Percentiles rank a stretch among this genome's conserved stretches.
phyloP scores from a whole-genome alignment of 169 alveolate species.

The Hammondia hammondi region DNA sequence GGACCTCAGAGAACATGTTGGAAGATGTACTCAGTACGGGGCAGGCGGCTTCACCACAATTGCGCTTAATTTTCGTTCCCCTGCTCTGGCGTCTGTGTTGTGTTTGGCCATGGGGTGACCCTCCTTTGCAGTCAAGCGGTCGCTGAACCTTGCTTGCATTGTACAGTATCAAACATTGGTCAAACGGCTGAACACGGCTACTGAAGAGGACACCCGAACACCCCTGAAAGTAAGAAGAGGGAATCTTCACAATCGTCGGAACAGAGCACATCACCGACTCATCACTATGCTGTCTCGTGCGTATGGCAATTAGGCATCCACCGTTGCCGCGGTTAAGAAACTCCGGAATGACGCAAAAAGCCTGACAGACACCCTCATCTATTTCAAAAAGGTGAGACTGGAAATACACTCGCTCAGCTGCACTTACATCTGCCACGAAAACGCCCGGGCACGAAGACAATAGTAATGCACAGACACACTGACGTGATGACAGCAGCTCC shows the following conservation, averaged over 20 bases:
- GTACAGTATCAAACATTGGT: conserved; percentile 14
- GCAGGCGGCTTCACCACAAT: too few species aligned
- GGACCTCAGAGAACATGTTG: too few species aligned
- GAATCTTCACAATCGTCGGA: neutral
- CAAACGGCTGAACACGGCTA: neutral
- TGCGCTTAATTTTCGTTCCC: too few species aligned
- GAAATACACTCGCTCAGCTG: too few species aligned
- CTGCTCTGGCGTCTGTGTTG: too few species aligned
- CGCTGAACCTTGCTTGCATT: conserved; percentile 37
- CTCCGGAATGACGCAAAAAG: conserved; percentile 20
- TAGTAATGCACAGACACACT: neutral
- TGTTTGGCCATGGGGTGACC: neutral
- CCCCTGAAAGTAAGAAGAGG: conserved; percentile 9
- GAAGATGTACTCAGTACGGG: too few species aligned
- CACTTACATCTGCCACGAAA: too few species aligned
- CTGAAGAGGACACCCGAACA: neutral
- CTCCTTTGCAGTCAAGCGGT: neutral
- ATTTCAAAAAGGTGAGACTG: neutral
- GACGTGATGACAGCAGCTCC: neutral
- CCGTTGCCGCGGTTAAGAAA: conserved; percentile 16
- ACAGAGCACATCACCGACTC: neutral
- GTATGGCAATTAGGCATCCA: neutral
- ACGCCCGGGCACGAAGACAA: too few species aligned
- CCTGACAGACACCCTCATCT: neutral
- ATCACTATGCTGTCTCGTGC: neutral